Conservation (phyloP, 257 asterid species). For the Fraxinus cuspidata region DNA sequence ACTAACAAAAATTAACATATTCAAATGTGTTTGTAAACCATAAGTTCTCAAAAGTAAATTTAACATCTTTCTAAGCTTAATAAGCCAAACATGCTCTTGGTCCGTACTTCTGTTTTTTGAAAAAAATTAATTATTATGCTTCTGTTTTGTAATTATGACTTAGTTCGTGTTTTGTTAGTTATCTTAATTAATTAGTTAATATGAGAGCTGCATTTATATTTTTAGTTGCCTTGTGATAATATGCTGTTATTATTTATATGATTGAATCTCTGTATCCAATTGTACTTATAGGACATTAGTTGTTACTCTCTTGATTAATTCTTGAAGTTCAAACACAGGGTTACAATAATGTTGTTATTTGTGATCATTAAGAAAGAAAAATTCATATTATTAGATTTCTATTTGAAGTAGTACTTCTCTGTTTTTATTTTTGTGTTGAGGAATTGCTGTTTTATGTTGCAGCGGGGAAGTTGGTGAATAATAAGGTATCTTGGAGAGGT, state of each 20-base stretch:
- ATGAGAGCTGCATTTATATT: background rate
- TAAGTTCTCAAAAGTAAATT: too few relatives aligned
- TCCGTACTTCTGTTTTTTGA: too few relatives aligned
- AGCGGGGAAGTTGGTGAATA: constrained; percentile 51
- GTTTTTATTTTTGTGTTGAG: background rate
- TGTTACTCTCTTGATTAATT: background rate
- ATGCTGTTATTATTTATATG: background rate
- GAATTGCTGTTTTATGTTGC: constrained; percentile 20
- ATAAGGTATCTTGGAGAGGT: constrained; percentile 51
- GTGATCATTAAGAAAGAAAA: background rate
- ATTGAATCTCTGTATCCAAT: background rate
- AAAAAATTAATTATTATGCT: too few relatives aligned
- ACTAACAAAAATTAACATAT: too few relatives aligned
- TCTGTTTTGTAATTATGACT: background rate
- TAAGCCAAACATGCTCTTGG: too few relatives aligned
- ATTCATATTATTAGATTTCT: background rate
- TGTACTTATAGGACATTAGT: background rate
- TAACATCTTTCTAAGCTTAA: too few relatives aligned
- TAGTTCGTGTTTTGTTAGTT: background rate
- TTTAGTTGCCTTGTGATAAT: background rate
- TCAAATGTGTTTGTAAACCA: too few relatives aligned
- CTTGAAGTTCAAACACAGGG: background rate
- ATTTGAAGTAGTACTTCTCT: background rate
- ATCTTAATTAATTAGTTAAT: background rate
- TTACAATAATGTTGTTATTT: background rate